These are phyloP conservation scores for Wickerhamomyces rabaulensis DNA, from an alignment of 805 yeast species.

Conservation along the genomic window DNA sequence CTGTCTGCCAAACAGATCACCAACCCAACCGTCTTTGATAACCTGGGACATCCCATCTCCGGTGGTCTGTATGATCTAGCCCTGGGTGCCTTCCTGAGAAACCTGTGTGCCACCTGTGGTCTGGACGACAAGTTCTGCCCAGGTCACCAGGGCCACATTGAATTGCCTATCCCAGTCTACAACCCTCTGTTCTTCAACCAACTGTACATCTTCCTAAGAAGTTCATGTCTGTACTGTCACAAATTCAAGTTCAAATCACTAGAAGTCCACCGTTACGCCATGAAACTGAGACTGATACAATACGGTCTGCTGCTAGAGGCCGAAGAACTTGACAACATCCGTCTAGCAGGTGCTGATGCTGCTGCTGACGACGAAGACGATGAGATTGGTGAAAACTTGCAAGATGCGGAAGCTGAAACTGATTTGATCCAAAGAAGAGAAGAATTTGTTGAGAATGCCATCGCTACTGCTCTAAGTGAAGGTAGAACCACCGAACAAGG, in stretches of 20 bases:
- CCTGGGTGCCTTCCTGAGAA: constrained; percentile 88
- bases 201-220: constrained; percentile 76
- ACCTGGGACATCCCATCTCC: constrained; percentile 89
- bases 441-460: constrained; percentile 62
- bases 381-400: constrained; percentile 7
- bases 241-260: constrained; percentile 63
- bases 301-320: constrained; percentile 83
- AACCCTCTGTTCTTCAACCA: constrained; percentile 93
- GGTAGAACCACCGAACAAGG: constrained; percentile 70
- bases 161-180: constrained; percentile 91
- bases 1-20: constrained; percentile 93
- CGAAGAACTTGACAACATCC: constrained; percentile 62
- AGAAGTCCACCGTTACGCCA: constrained; percentile 71
- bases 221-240: constrained; percentile 87
- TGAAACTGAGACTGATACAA: constrained; percentile 78
- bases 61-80: constrained; percentile 94
- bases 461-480: constrained; percentile 67
- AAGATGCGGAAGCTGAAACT: constrained; percentile 34
- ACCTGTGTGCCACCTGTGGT: constrained; percentile 91
- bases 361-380: constrained; percentile 49
- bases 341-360: constrained; percentile 29
- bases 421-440: constrained; percentile 58
- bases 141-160: constrained; percentile 98
- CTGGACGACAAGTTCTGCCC: constrained; percentile 92
- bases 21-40: constrained; percentile 93